phyloP scores from a whole-genome alignment of 202 grass and related monocot genomes.

The Brachypodium distachyon region DNA sequence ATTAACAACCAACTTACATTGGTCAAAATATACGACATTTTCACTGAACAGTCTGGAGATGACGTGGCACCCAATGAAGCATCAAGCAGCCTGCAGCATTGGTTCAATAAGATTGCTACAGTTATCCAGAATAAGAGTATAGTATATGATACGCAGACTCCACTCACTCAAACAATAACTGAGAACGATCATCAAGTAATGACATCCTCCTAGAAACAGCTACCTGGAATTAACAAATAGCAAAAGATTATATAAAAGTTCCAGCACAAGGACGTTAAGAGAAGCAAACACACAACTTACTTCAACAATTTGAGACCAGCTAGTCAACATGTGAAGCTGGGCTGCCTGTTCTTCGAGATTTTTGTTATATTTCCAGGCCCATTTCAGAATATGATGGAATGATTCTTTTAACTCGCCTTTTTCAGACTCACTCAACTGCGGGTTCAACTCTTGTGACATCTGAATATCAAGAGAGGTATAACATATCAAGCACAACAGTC shows the following conservation, averaged over 20 bases:
- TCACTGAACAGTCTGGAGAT: conserved; percentile 89
- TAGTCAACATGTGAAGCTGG: conserved; percentile 93
- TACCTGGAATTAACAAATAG: conserved; percentile 44
- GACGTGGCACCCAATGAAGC: conserved; percentile 82
- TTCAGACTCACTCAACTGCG: conserved; percentile 51
- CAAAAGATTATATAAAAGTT: not conserved
- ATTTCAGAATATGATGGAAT: conserved; percentile 85
- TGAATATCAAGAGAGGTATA: conserved; percentile 24
- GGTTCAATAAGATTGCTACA: conserved; percentile 20
- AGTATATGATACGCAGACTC: not conserved
- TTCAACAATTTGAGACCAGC: conserved; percentile 96
- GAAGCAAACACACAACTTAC: conserved; percentile 34
- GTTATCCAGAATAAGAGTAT: not conserved
- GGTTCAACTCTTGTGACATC: conserved; percentile 48
- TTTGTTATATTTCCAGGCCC: conserved; percentile 90
- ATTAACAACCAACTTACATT: conserved; percentile 48
- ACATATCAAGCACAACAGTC: conserved; percentile 1
- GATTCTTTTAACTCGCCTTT: conserved; percentile 66
- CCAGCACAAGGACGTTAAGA: conserved; percentile 1
- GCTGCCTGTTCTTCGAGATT: conserved; percentile 97
- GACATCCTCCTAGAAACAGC: conserved; percentile 95
- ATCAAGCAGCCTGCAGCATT: conserved; percentile 63
- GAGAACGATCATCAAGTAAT: conserved; percentile 75
- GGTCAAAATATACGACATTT: conserved; percentile 85
- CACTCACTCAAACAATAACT: conserved; percentile 94